Evolutionary conservation across 306 rosid genomes (phyloP).

Genomic region (Rosa chinensis): DNA sequence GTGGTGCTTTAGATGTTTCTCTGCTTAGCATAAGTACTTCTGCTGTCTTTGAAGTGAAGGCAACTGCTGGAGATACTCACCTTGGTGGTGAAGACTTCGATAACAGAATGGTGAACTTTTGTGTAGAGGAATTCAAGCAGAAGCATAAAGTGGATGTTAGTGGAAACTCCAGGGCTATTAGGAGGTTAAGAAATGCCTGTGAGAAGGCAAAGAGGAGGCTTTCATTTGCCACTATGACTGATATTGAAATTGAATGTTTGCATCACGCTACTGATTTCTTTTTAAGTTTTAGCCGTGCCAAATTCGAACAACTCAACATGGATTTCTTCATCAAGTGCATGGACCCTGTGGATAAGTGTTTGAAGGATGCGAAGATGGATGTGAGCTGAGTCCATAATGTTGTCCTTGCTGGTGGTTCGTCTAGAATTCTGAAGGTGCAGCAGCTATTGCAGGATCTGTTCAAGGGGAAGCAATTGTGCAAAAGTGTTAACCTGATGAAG

Average conservation of each 20-base stretch:
- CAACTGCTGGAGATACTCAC: constrained; percentile 34
- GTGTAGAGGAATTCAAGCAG: not conserved
- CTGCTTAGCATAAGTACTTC: constrained; percentile 1
- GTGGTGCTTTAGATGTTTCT: constrained; percentile 19
- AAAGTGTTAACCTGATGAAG: not conserved
- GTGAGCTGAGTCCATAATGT: not conserved
- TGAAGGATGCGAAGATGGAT: not conserved
- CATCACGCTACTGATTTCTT: too few relatives aligned
- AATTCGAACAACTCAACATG: not conserved
- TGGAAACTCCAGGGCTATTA: not conserved
- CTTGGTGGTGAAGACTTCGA: constrained; percentile 38
- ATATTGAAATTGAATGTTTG: too few relatives aligned
- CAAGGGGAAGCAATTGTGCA: not conserved
- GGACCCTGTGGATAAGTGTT: not conserved
- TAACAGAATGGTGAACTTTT: constrained; percentile 18
- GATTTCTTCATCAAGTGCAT: not conserved
- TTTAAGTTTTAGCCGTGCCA: not conserved
- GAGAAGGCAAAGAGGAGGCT: not conserved
- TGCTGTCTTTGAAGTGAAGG: constrained; percentile 1
- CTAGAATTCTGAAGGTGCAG: constrained; percentile 6
- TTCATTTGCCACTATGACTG: too few relatives aligned
- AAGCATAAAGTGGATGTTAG: constrained; percentile 21
- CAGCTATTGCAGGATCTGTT: not conserved
- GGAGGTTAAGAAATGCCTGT: not conserved
- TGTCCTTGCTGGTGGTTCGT: not conserved